Evolutionary conservation across 257 asterid genomes (phyloP).

Genomic region (Mentha longifolia): DNA sequence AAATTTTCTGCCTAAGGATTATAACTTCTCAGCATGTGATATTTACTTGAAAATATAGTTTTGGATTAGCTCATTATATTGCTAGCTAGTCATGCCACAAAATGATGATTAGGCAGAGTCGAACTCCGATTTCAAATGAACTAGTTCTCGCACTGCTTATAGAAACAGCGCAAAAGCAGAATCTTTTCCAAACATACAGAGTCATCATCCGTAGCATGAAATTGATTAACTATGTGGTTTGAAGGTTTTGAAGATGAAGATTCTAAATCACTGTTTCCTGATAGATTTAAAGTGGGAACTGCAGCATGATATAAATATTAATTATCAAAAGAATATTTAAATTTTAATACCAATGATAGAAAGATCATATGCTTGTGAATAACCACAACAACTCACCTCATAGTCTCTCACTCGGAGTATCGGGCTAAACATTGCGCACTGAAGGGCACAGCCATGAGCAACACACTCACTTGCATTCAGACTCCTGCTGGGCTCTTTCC

Average conservation of each 20-base stretch:
- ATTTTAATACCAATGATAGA: conserved; percentile 2
- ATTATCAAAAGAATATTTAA: conserved; percentile 6
- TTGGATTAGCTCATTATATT: conserved; percentile 18
- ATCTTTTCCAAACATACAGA: neutral
- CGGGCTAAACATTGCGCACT: conserved; percentile 98
- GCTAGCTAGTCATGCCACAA: conserved; percentile 8
- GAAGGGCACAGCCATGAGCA: conserved; percentile 95
- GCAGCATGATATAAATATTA: neutral
- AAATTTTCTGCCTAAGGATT: neutral
- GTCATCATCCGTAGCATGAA: neutral
- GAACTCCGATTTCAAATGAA: neutral
- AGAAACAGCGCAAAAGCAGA: neutral
- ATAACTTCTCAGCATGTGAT: conserved; percentile 18
- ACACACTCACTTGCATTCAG: conserved; percentile 97
- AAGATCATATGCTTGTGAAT: neutral
- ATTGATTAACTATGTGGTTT: neutral
- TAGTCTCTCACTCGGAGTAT: conserved; percentile 78
- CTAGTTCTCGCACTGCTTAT: conserved; percentile 4
- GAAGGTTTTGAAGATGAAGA: conserved; percentile 10
- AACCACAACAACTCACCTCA: conserved; percentile 68
- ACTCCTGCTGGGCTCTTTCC: conserved; percentile 78
- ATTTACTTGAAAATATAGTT: neutral
- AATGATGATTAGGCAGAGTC: neutral
- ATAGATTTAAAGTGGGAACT: conserved; percentile 25
- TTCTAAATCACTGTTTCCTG: conserved; percentile 17